phyloP scores from a whole-genome alignment of 495 filamentous ascomycete genomes.

The Schizothecium vesticola region DNA sequence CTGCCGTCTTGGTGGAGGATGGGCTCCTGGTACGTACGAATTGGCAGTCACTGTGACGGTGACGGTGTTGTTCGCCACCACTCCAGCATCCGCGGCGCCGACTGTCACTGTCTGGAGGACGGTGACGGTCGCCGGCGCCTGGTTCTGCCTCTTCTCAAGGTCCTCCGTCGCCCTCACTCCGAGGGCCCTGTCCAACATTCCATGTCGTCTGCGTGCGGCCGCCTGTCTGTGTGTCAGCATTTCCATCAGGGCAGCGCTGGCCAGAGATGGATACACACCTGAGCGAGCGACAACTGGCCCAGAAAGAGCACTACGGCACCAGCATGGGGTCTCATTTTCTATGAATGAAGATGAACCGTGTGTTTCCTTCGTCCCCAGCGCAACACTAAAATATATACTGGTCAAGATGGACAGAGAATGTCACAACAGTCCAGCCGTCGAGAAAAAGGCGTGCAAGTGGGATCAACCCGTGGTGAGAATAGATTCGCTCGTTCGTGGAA shows the following conservation, averaged over 20 bases:
- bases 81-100: constrained; percentile 19
- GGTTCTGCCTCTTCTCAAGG: constrained; percentile 15
- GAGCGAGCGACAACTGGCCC: constrained; percentile 33
- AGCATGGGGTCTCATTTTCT: constrained; percentile 37
- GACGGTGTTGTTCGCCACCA: constrained; percentile 26
- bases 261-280: constrained; percentile 27
- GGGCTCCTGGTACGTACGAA: not conserved
- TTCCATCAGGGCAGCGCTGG: not conserved
- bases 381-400: constrained; percentile 7
- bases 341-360: constrained; percentile 11
- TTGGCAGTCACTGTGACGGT: constrained; percentile 20
- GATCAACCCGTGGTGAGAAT: constrained; percentile 32
- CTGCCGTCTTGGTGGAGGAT: not conserved
- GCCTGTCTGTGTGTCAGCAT: constrained; percentile 25
- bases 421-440: constrained; percentile 20
- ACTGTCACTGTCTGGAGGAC: constrained; percentile 31
- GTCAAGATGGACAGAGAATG: constrained; percentile 7
- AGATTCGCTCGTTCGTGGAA: constrained; percentile 9
- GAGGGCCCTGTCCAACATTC: constrained; percentile 25
- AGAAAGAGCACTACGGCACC: constrained; percentile 29
- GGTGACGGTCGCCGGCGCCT: constrained; percentile 31
- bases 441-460: constrained; percentile 12
- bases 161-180: constrained; percentile 17
- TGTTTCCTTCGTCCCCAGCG: constrained; percentile 10
- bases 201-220: constrained; percentile 29